Conservation (phyloP, 1,284 basidiomycete genomes). For the Rhodotorula sp. region DNA sequence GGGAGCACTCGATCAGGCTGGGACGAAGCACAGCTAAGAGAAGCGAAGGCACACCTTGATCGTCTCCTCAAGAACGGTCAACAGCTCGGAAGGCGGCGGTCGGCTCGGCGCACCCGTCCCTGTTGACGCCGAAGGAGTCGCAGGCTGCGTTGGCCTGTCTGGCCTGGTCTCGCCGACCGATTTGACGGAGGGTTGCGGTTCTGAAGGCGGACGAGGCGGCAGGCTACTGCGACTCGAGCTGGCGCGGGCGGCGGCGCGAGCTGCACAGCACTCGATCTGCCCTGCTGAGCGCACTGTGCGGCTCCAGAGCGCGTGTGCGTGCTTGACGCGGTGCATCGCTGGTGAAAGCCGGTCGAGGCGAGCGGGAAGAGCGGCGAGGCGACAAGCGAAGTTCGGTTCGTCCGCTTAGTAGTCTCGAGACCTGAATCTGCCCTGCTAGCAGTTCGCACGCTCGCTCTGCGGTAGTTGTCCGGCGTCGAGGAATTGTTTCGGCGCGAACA, state of each 20-base stretch:
- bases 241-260: not conserved
- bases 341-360: not conserved
- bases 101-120: not conserved
- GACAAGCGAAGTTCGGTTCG: not conserved
- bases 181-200: slow-evolving; percentile 4
- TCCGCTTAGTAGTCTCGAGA: too few relatives aligned
- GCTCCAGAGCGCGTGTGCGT: not conserved
- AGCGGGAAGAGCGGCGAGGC: not conserved
- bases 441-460: too few relatives aligned
- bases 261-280: not conserved
- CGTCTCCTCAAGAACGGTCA: slow-evolving; percentile 36
- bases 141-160: not conserved
- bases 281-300: not conserved
- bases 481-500: not conserved
- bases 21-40: not conserved
- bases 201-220: not conserved
- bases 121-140: not conserved
- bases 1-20: not conserved
- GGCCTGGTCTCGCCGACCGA: not conserved
- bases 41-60: slow-evolving; percentile 31
- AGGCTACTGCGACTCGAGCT: not conserved
- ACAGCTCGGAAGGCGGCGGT: slow-evolving; percentile 23
- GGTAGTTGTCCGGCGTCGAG: too few relatives aligned
- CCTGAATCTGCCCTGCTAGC: too few relatives aligned
- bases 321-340: not conserved